Percentiles rank a stretch among this genome's conserved stretches.
Evolutionary conservation across 352 stramenopile genomes (phyloP).

Genomic region (Halophytophthora polymorphica): DNA sequence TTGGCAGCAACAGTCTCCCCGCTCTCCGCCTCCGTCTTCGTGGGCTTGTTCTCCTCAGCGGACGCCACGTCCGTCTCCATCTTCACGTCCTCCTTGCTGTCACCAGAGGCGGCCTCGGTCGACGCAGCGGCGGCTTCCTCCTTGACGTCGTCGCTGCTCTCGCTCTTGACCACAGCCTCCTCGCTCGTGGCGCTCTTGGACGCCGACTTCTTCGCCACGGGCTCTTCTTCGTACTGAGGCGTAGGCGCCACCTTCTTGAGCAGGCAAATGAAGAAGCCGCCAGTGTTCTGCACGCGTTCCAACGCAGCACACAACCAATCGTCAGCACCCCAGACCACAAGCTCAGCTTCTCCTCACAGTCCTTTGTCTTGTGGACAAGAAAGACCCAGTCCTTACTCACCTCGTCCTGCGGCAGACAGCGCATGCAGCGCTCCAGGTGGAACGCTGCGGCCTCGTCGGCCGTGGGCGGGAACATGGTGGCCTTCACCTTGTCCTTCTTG

Average conservation of each 20-base stretch:
- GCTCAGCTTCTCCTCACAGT: no score
- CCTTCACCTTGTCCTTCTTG: slow-evolving; percentile 77
- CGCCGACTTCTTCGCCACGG: slow-evolving; percentile 3
- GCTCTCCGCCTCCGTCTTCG: slow-evolving; percentile 1
- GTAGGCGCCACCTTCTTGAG: slow-evolving; percentile 90
- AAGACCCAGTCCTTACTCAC: slow-evolving; percentile 29
- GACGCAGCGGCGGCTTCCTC: slow-evolving; percentile 9
- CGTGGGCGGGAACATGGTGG: slow-evolving; percentile 90
- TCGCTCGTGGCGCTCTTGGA: slow-evolving; percentile 5
- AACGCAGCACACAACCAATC: no score
- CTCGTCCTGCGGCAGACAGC: slow-evolving; percentile 97
- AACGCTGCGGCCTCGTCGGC: slow-evolving; percentile 65
- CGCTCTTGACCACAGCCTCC: slow-evolving; percentile 16
- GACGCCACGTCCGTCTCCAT: slow-evolving; percentile 8
- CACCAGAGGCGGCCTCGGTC: slow-evolving; percentile 13
- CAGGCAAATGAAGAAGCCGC: slow-evolving; percentile 98
- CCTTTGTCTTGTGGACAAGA: no score
- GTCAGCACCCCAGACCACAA: no score
- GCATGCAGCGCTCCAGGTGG: slow-evolving; percentile 93
- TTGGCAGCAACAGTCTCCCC: slow-evolving; percentile 26
- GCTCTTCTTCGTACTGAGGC: slow-evolving; percentile 28
- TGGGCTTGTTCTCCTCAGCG: slow-evolving; percentile 9
- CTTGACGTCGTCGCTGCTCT: slow-evolving; percentile 3
- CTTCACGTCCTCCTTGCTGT: slow-evolving; percentile 19
- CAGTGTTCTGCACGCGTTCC: slow-evolving; percentile 93